phyloP scores from a whole-genome alignment of 2,329 filamentous ascomycete species.

The Fusarium sp. region DNA sequence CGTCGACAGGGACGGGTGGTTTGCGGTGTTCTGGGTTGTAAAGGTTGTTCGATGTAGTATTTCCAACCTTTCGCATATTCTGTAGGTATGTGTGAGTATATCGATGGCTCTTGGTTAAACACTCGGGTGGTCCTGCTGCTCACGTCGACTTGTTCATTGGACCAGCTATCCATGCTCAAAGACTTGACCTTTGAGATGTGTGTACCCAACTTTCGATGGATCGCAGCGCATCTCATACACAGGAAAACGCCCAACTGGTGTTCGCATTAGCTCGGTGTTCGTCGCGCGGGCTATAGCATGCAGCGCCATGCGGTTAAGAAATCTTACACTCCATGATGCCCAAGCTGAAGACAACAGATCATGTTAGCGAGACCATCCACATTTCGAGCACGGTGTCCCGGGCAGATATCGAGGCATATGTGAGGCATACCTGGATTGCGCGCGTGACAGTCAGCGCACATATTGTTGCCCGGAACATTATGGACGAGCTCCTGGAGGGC shows the following conservation, averaged over 20 bases:
- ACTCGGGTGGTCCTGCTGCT: constrained; percentile 44
- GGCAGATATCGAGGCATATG: constrained; percentile 7
- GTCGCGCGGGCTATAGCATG: constrained; percentile 1
- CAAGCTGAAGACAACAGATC: constrained; percentile 69
- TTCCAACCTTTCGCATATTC: constrained; percentile 96
- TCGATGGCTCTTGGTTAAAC: background rate
- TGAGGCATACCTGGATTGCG: constrained; percentile 83
- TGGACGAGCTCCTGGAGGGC: constrained; percentile 89
- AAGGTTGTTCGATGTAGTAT: constrained; percentile 83
- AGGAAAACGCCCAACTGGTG: constrained; percentile 89
- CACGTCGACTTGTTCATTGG: constrained; percentile 95
- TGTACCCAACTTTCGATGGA: constrained; percentile 96
- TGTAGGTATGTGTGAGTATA: constrained; percentile 51
- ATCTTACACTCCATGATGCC: constrained; percentile 94
- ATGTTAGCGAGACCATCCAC: constrained; percentile 40
- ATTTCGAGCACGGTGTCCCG: background rate
- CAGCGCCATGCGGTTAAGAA: background rate
- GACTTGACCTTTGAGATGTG: constrained; percentile 99
- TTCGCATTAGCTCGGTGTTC: constrained; percentile 31
- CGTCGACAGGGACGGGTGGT: constrained; percentile 87
- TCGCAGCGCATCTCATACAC: constrained; percentile 95
- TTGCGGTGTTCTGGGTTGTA: constrained; percentile 89
- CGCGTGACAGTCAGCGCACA: constrained; percentile 92
- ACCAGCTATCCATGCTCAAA: constrained; percentile 98
- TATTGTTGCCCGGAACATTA: constrained; percentile 85